A percentile compares a stretch with the other conserved stretches of the same genome.
phyloP scores from a whole-genome alignment of 495 filamentous ascomycete species.

The Xylaria acuta region DNA sequence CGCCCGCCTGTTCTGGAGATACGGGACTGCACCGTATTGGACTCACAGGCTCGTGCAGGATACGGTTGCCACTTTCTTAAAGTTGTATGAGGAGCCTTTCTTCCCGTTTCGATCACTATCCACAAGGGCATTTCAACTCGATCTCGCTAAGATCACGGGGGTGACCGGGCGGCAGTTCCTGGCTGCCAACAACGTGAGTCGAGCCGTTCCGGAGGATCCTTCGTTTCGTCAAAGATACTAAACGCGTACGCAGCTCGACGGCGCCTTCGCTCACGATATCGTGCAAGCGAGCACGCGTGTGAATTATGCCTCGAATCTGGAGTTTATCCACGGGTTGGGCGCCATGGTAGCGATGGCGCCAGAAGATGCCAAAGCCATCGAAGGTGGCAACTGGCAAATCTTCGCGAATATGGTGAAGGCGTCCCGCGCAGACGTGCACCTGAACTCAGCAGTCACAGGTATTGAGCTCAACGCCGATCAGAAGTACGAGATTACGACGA shows the following conservation, averaged over 20 bases:
- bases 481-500: slow-evolving; percentile 59
- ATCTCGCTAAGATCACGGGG: slow-evolving; percentile 66
- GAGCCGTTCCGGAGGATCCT: background rate
- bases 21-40: slow-evolving; percentile 77
- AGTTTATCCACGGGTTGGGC: slow-evolving; percentile 84
- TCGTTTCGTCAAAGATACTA: background rate
- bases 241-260: slow-evolving; percentile 56
- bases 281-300: slow-evolving; percentile 92
- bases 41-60: slow-evolving; percentile 75
- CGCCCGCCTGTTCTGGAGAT: slow-evolving; percentile 81
- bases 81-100: slow-evolving; percentile 77
- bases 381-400: slow-evolving; percentile 94
- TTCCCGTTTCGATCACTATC: slow-evolving; percentile 86
- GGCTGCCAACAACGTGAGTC: slow-evolving; percentile 61
- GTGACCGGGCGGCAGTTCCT: slow-evolving; percentile 76
- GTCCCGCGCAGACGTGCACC: slow-evolving; percentile 62
- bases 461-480: slow-evolving; percentile 54
- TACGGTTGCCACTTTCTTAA: slow-evolving; percentile 75
- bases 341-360: slow-evolving; percentile 88
- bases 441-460: slow-evolving; percentile 73
- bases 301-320: slow-evolving; percentile 92
- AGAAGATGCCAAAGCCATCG: slow-evolving; percentile 77
- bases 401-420: slow-evolving; percentile 79
- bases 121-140: slow-evolving; percentile 66
- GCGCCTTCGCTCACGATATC: slow-evolving; percentile 77